Conservation (phyloP, 495 filamentous ascomycete species). For the Podospora pseudoanserina region DNA sequence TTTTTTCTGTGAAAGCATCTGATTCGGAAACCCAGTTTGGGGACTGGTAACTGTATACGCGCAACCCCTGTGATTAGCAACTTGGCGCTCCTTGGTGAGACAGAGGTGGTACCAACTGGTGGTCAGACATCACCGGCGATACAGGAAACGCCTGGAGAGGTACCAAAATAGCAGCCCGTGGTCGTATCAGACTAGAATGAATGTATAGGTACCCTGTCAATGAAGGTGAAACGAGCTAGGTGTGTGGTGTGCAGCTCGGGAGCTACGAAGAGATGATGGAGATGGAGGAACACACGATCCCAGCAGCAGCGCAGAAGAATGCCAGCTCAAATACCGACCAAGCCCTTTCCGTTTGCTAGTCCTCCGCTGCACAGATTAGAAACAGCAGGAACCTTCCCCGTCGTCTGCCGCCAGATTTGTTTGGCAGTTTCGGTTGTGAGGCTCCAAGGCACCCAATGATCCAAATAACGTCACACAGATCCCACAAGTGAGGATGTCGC, state of each 20-base stretch:
- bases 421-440: neutral
- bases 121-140: neutral
- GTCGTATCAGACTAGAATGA: neutral
- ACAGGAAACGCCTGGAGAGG: neutral
- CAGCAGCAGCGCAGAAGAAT: neutral
- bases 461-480: neutral
- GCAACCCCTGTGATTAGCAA: too few species aligned
- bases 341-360: neutral
- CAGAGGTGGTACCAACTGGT: neutral
- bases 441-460: neutral
- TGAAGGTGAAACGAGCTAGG: neutral
- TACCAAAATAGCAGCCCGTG: neutral
- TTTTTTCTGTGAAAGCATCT: too few species aligned
- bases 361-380: neutral
- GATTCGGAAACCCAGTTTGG: too few species aligned
- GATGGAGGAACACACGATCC: neutral
- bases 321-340: neutral
- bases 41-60: too few species aligned
- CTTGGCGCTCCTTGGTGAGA: neutral
- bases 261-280: neutral
- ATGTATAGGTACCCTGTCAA: neutral
- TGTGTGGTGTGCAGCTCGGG: neutral
- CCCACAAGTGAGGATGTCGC: neutral
- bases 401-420: neutral
- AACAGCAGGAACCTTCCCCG: neutral